phyloP scores from a whole-genome alignment of 176 grass and related monocot species.

The Cymbopogon citratus region DNA sequence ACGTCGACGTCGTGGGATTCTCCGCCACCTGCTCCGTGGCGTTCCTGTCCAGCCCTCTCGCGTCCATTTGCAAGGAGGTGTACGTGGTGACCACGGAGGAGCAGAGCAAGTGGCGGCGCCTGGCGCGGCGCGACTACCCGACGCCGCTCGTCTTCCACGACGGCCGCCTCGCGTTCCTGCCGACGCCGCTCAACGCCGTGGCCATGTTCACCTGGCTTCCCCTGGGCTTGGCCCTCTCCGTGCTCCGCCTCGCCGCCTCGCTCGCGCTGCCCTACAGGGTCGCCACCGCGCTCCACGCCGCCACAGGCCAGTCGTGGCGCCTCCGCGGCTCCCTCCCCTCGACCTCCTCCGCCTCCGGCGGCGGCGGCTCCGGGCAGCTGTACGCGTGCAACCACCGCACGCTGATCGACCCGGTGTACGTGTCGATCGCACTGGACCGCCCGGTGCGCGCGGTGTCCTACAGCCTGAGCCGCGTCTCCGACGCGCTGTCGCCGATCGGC shows the following conservation, averaged over 20 bases:
- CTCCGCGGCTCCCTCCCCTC: background rate
- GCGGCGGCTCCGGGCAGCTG: background rate
- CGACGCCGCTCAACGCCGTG: conserved; percentile 38
- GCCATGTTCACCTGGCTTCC: conserved; percentile 68
- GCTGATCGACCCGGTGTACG: conserved; percentile 73
- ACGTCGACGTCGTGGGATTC: conserved; percentile 26
- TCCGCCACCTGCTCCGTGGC: conserved; percentile 5
- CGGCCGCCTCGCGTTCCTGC: conserved; percentile 56
- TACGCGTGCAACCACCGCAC: conserved; percentile 91
- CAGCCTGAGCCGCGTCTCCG: conserved; percentile 54
- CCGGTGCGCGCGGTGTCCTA: conserved; percentile 60
- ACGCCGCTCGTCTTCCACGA: conserved; percentile 67
- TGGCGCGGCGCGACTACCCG: conserved; percentile 29
- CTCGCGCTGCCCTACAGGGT: conserved; percentile 42
- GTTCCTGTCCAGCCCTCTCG: conserved; percentile 2
- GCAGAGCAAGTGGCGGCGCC: conserved; percentile 46
- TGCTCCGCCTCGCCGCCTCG: conserved; percentile 13
- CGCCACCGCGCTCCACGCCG: conserved; percentile 32
- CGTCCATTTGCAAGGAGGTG: conserved; percentile 60
- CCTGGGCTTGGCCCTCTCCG: conserved; percentile 20
- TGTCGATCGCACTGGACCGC: conserved; percentile 47
- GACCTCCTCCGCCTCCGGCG: background rate
- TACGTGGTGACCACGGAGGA: conserved; percentile 42
- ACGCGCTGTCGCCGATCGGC: conserved; percentile 58
- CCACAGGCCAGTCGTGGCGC: conserved; percentile 47